Evolutionary conservation across 768 basidiomycete species (phyloP).

Genomic region (Mycena alexandri): DNA sequence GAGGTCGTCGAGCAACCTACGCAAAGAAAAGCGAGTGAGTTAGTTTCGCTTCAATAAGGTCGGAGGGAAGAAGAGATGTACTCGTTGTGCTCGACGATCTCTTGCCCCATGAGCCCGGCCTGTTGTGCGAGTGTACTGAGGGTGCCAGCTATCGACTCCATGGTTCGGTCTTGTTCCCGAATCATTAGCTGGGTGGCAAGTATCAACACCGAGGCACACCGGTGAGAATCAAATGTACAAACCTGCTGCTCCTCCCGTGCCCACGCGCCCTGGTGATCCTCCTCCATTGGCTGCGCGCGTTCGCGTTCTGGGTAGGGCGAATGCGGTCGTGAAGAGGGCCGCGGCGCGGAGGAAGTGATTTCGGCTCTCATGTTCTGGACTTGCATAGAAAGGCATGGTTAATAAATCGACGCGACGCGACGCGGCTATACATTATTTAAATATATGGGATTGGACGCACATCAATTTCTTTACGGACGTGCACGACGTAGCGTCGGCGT

Average conservation of each 20-base stretch:
- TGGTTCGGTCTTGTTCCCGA: conserved; percentile 88
- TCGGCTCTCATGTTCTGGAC: conserved; percentile 83
- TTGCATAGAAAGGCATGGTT: conserved; percentile 52
- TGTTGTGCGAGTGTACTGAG: conserved; percentile 88
- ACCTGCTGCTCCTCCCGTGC: conserved; percentile 90
- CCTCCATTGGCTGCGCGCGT: conserved; percentile 36
- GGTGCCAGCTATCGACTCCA: conserved; percentile 90
- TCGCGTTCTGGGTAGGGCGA: conserved; percentile 53
- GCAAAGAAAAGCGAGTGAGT: too few relatives aligned
- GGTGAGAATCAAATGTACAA: conserved; percentile 26
- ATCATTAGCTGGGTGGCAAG: conserved; percentile 76
- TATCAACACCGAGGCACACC: not conserved
- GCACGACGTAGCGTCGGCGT: conserved; percentile 80
- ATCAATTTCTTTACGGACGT: conserved; percentile 82
- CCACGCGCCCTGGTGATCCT: conserved; percentile 83
- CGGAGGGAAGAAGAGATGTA: conserved; percentile 46
- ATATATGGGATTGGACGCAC: conserved; percentile 57
- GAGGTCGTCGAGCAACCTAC: conserved; percentile 85
- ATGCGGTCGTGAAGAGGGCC: conserved; percentile 42
- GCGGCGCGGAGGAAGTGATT: conserved; percentile 51
- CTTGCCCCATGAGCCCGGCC: conserved; percentile 94
- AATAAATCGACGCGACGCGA: conserved; percentile 29
- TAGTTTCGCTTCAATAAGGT: too few relatives aligned
- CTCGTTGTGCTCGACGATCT: conserved; percentile 94
- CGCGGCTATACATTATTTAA: conserved; percentile 13